Conservation (phyloP, 495 filamentous ascomycete species). For the Aspergillus steynii region DNA sequence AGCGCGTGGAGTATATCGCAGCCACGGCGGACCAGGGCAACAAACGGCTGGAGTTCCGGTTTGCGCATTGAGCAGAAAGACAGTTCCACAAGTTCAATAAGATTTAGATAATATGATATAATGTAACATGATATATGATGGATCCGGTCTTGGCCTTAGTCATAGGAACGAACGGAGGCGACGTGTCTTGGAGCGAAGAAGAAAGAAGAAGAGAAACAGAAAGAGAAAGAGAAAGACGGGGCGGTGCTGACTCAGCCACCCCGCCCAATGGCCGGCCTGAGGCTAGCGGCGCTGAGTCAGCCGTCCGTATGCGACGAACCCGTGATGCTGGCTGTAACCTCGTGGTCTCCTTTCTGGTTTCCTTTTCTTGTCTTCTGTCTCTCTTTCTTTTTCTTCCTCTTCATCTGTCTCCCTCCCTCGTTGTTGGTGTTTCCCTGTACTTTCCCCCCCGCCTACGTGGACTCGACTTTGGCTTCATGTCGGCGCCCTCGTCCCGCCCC, state of each 20-base stretch:
- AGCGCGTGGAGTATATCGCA: constrained; percentile 32
- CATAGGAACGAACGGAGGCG: too few species aligned
- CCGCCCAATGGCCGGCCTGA: not conserved
- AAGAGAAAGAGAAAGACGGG: too few species aligned
- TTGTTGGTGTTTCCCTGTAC: not conserved
- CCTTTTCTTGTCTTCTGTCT: not conserved
- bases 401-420: not conserved
- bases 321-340: not conserved
- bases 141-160: not conserved
- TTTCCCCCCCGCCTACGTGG: not conserved
- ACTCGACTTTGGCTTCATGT: not conserved
- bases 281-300: not conserved
- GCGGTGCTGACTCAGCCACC: not conserved
- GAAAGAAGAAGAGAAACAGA: not conserved
- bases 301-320: not conserved
- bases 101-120: not conserved
- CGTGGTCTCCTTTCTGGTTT: not conserved
- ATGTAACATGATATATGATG: too few species aligned
- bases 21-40: constrained; percentile 41
- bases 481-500: not conserved
- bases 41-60: constrained; percentile 42
- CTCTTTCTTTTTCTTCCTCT: not conserved
- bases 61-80: constrained; percentile 24
- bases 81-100: not conserved
- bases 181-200: too few species aligned